phyloP scores from a whole-genome alignment of 176 grass and related monocot species.

The Carex cristatella region DNA sequence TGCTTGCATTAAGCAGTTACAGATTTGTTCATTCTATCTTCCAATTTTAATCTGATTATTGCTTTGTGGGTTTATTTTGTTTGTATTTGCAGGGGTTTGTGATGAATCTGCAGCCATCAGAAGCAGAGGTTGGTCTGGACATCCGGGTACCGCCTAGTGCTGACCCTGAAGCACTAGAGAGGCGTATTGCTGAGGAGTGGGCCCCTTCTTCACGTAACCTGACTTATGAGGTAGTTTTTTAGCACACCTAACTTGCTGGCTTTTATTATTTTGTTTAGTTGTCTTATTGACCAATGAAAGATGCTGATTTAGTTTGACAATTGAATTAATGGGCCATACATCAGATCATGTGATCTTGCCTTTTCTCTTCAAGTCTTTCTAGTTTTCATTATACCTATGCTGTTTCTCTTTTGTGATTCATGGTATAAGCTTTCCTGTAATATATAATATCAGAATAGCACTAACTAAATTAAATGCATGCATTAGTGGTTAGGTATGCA shows the following conservation, averaged over 20 bases:
- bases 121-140: constrained; percentile 88
- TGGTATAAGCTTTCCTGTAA: neutral
- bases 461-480: constrained; percentile 5
- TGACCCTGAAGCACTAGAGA: constrained; percentile 60
- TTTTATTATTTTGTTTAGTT: constrained; percentile 1
- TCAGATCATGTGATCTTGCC: neutral
- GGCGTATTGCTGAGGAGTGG: constrained; percentile 81
- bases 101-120: constrained; percentile 97
- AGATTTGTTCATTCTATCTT: neutral
- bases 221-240: constrained; percentile 51
- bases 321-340: neutral
- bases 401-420: neutral
- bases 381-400: neutral
- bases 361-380: neutral
- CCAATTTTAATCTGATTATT: constrained; percentile 5
- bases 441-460: neutral
- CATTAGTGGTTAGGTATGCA: neutral
- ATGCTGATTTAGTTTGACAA: neutral
- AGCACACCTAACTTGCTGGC: neutral
- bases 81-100: constrained; percentile 74
- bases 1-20: neutral
- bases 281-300: neutral
- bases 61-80: neutral
- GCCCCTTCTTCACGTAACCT: constrained; percentile 77
- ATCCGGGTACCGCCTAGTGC: constrained; percentile 64